These are phyloP conservation scores for Diutina sp. DNA, from an alignment of 1,139 yeast species.

Conservation along the genomic window DNA sequence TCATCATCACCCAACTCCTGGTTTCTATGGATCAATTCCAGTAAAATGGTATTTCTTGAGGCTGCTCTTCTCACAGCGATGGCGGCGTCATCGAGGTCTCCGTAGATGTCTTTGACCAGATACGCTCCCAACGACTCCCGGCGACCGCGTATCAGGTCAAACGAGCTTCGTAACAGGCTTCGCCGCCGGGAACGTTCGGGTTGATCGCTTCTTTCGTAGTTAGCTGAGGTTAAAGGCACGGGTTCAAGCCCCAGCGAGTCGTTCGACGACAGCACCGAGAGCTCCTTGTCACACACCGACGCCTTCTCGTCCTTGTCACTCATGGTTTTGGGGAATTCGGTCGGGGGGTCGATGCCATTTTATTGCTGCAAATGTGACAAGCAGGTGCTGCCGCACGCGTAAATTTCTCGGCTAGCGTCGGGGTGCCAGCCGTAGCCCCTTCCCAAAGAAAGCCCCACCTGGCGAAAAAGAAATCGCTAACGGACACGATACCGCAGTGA, in stretches of 20 bases:
- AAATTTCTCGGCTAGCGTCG: background rate
- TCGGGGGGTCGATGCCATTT: background rate
- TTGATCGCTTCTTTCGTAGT: background rate
- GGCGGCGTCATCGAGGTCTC: background rate
- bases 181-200: background rate
- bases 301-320: background rate
- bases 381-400: background rate
- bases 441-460: background rate
- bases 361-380: background rate
- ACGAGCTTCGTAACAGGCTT: background rate
- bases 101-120: conserved; percentile 11
- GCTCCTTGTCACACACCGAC: background rate
- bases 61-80: background rate
- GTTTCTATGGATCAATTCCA: background rate
- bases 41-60: background rate
- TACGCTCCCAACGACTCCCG: background rate
- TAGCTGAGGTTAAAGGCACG: conserved; percentile 1
- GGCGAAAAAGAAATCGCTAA: background rate
- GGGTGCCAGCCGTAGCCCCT: background rate
- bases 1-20: background rate
- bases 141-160: background rate
- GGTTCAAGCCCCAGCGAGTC: background rate
- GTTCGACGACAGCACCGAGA: background rate
- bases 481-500: background rate
- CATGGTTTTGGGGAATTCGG: background rate